Evolutionary conservation across 2,329 filamentous ascomycete genomes (phyloP).

Genomic region (Neofusicoccum parvum): DNA sequence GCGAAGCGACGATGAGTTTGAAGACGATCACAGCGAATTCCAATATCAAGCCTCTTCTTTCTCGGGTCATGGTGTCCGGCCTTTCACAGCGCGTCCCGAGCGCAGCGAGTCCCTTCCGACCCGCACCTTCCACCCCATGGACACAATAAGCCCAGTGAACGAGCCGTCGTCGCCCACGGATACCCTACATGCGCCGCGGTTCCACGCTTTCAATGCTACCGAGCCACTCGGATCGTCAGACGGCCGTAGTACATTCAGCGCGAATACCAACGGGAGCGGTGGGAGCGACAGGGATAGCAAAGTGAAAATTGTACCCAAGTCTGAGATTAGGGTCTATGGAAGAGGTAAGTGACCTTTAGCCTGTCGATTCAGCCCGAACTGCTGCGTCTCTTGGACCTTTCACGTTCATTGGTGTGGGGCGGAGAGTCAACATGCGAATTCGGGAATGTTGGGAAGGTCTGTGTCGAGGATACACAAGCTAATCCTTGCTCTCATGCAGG

Average conservation of each 20-base stretch:
- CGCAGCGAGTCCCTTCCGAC: conserved; percentile 32
- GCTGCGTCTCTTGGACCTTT: too few species aligned
- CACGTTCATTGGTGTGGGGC: too few species aligned
- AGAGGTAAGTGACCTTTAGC: conserved; percentile 49
- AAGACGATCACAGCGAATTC: conserved; percentile 34
- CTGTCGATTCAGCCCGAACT: too few species aligned
- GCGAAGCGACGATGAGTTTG: conserved; percentile 15
- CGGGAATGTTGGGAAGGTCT: neutral
- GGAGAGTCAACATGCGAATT: neutral
- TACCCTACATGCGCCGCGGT: conserved; percentile 15
- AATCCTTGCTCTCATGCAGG: conserved; percentile 33
- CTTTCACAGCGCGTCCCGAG: conserved; percentile 30
- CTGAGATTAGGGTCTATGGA: conserved; percentile 57
- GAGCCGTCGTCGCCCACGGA: conserved; percentile 16
- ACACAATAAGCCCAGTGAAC: neutral
- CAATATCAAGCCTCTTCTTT: conserved; percentile 29
- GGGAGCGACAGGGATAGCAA: conserved; percentile 37
- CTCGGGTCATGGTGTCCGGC: conserved; percentile 28
- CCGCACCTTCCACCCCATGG: conserved; percentile 1
- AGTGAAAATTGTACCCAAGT: conserved; percentile 49
- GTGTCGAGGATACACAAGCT: conserved; percentile 15
- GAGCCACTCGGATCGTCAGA: conserved; percentile 31
- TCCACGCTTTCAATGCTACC: conserved; percentile 17
- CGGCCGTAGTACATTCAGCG: conserved; percentile 45
- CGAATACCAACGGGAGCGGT: conserved; percentile 37